Evolutionary conservation across 164 flowering plant genomes (phyloP).

Genomic region (Chloranthus sessilifolius): DNA sequence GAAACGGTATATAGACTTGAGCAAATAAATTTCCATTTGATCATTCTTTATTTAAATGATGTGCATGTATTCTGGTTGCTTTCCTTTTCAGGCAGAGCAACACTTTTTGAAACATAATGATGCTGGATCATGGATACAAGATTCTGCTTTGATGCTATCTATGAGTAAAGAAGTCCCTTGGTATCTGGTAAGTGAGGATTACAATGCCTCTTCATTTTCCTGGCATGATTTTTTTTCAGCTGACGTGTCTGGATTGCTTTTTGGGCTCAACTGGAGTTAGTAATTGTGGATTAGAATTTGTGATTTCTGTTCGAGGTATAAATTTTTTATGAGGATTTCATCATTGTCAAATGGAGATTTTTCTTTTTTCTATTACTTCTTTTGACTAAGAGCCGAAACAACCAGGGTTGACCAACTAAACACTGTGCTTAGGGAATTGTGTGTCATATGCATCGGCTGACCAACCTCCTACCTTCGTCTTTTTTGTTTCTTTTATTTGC

Average conservation of each 20-base stretch:
- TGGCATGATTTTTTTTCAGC: not conserved
- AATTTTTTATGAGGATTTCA: too few species aligned
- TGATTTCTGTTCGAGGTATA: too few species aligned
- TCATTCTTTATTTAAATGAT: not conserved
- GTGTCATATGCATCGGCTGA: too few species aligned
- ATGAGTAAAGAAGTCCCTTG: constrained; percentile 96
- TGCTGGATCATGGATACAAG: constrained; percentile 98
- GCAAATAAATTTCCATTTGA: not conserved
- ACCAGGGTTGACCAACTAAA: too few species aligned
- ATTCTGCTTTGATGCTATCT: constrained; percentile 91
- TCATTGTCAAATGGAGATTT: too few species aligned
- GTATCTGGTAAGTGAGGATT: constrained; percentile 66
- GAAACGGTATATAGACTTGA: constrained; percentile 58
- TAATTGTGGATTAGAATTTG: too few species aligned
- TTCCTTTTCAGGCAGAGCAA: constrained; percentile 73
- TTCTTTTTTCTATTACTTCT: too few species aligned
- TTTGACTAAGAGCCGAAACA: too few species aligned
- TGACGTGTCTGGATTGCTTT: not conserved
- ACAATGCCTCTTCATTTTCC: constrained; percentile 1
- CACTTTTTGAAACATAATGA: constrained; percentile 96
- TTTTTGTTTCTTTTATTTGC: too few species aligned
- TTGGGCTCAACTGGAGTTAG: not conserved
- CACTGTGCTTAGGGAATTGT: too few species aligned
- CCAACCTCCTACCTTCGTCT: too few species aligned
- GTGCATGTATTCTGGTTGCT: not conserved